Evolutionary conservation across 495 filamentous ascomycete genomes (phyloP), one percentile per base, ranked within the genome.

Genomic region (Cercophora samala): DNA sequence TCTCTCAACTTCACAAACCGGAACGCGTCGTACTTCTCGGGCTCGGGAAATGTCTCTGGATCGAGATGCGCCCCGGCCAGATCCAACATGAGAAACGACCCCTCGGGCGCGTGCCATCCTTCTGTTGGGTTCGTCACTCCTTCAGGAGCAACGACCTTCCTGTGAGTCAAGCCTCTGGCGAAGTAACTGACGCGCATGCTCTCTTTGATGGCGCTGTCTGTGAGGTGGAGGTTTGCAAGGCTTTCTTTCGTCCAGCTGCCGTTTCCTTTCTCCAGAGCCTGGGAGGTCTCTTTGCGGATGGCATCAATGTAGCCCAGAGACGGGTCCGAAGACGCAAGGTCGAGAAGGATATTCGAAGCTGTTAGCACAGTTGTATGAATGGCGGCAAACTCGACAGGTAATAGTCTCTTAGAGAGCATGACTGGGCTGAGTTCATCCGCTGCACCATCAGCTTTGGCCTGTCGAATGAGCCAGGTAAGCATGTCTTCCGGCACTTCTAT

Each of bases 331-430:
- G 73, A 69, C 26, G 84, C 58, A 1, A 84, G 70, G 51, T 84
- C 82, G 21, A 83, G 74, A 4, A 83, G 23, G 21, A 81, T 71
- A 62, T 75, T 77, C 42, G 78, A 78, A 15, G 76, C 73, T 1
- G 77, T 76, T n/a, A 84, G 68, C 54, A 75, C 76, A 17, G 82
- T 82, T 11, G 82, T 82, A 70, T 84, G 80, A 42, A 84, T 81
- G 2, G 78, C 75, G 3, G 77, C 82, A 58, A 84, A 82, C 67
- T 83, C 78, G 11, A 82, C 63, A 0, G 75, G 73, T 9, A 79
- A 70, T 1, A 84, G 67, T 17, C 79, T 75, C 66, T 76, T 74
- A 19, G 72, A 74, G 19, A 78, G 66, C 60, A 68, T 65, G 23
- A 62, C 56, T 0, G 72, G 46, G 18, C 63, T 64, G 18, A 75